Base-by-base conservation (phyloP, 345 rosid species). In the Toxicodendron radicans region DNA sequence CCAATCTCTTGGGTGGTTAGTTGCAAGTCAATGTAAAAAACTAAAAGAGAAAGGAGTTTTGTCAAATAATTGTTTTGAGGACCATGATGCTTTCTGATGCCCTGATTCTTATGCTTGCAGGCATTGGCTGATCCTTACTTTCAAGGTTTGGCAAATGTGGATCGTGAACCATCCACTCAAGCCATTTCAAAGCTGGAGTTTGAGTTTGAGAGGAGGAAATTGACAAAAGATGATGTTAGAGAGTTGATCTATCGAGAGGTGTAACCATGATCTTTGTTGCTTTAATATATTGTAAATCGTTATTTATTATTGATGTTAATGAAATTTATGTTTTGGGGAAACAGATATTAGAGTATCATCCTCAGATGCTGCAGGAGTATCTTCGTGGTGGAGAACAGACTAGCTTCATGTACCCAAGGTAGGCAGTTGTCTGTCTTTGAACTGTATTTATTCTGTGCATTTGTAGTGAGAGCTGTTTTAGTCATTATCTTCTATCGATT, bases 331-430 rank as follows among this genome's bases (percentile, higher is more conserved):
- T 64, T 83, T 67, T 68, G 58, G 79, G 59, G 68, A 58, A 68
- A 76, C 88, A 94, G 98, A 94, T 92, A 79, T 76, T 95, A 74
- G 99, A 95, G 79, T 95, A 95, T 81, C 99, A 95, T 87, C 99
- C 99, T 41, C 95, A 91, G 77, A 92, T 95, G 99, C 87, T 95
- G 69, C 90, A 91, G 78, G 99, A 92, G 78, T 88, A 95, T 87
- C 90, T 91, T 77, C 88, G 83, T 43, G 99, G 99, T 64, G 98
- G 99, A 72, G 97, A 91, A 10, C 97, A 95, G 75, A 91, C 93
- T 58, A 93, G 98, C 86, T 95, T 95, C 84, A 85, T 95, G 99
- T 95, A 90, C 79, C 99, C 98, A 61, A 95, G 99, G 99, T 87
- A 60, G 86, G 24, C 58, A 45, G 7, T 62, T 48, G 64, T 24